Evolutionary conservation across 2,329 filamentous ascomycete species (phyloP), one percentile per base, ranked within the genome.

Genomic region (Trichoderma afroharzianum): DNA sequence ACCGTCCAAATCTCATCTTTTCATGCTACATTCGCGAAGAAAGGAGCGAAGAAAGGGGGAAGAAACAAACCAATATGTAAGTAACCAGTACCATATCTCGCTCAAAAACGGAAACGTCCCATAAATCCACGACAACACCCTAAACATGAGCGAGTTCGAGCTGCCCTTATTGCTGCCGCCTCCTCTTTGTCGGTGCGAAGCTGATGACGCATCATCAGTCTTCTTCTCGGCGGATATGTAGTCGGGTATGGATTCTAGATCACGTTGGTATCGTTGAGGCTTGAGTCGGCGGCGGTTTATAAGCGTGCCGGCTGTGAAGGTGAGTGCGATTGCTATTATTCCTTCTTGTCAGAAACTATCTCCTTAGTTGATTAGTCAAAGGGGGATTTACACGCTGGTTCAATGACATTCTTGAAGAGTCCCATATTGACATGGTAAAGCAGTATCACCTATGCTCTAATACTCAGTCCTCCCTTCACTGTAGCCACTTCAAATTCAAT

Each of bases 1-100:
- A n/a, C n/a, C n/a, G n/a, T n/a, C n/a, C n/a, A n/a, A n/a, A n/a
- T n/a, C n/a, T n/a, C n/a, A n/a, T n/a, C n/a, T n/a, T n/a, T n/a
- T n/a, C n/a, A n/a, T n/a, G n/a, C n/a, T n/a, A n/a, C n/a, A n/a
- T n/a, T n/a, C n/a, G n/a, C n/a, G n/a, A n/a, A n/a, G n/a, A n/a
- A n/a, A n/a, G n/a, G n/a, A n/a, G n/a, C n/a, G n/a, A n/a, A n/a
- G n/a, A n/a, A n/a, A n/a, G n/a, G n/a, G n/a, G n/a, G n/a, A n/a
- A n/a, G n/a, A 57, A 57, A 67, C 66, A 8, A 47, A 68, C 66
- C 66, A 68, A 12, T 68, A 68, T 5, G 66, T 68, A n/a, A 68
- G 15, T 14, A 58, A 12, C 66, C 66, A 68, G 15, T 68, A 68
- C 66, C 66, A 68, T 30, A 68, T 50, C 66, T 68, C 66, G 18